Evolutionary conservation across 2,329 filamentous ascomycete genomes (phyloP).

Genomic region (Aspergillus luchuensis): DNA sequence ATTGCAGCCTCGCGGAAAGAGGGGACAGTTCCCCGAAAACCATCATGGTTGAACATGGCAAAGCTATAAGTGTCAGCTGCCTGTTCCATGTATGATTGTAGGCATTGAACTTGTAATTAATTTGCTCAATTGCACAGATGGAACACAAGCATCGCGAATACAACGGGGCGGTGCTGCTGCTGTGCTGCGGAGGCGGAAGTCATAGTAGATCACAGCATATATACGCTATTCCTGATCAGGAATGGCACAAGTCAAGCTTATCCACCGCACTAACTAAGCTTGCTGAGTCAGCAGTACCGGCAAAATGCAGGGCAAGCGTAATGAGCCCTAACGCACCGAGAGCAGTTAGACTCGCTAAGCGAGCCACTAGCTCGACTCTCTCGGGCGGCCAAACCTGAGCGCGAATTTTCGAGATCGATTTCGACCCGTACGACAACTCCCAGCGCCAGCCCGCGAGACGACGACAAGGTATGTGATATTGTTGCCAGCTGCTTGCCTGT

Average conservation of each 20-base stretch:
- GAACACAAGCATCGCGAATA: no score
- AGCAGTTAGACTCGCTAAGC: constrained; percentile 33
- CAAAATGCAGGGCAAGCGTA: constrained; percentile 4
- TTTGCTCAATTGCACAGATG: background rate
- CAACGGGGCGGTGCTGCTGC: background rate
- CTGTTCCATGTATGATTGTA: no score
- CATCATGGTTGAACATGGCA: no score
- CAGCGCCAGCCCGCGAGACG: constrained; percentile 47
- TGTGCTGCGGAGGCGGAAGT: background rate
- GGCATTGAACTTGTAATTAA: no score
- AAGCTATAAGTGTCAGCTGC: no score
- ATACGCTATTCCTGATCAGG: background rate
- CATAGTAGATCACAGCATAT: no score
- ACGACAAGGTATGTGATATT: constrained; percentile 46
- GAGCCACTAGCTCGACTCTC: constrained; percentile 36
- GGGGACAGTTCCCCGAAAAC: no score
- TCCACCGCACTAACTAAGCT: background rate
- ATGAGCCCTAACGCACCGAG: constrained; percentile 29
- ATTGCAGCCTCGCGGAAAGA: no score
- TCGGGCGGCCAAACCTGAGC: constrained; percentile 37
- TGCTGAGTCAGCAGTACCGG: background rate
- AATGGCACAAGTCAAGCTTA: background rate
- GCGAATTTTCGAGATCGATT: constrained; percentile 45
- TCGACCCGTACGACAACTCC: constrained; percentile 46
- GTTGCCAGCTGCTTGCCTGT: constrained; percentile 3